Evolutionary conservation across 768 basidiomycete species (phyloP), one percentile per base, ranked within the genome.

Genomic region (Russula vinacea): DNA sequence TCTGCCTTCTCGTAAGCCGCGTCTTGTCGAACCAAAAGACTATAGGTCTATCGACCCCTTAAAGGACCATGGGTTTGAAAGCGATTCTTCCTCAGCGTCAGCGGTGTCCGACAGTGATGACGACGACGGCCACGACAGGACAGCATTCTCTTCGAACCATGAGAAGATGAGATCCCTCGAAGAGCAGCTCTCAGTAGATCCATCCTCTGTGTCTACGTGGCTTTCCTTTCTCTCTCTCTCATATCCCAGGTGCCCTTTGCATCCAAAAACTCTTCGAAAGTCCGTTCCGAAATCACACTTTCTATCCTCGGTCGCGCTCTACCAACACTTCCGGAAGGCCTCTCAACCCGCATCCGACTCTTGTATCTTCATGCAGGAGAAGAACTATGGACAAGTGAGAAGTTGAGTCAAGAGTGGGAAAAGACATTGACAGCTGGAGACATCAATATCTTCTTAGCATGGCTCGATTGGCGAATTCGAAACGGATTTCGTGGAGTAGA

Each of bases 381-480:
- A 74, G 84, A 89, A 64, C 70, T 88, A 19, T 92, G 89, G 90
- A 72, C 80, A 26, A 78, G 78, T 60, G 77, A 76, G 49, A 83
- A 84, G 73, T 69, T 87, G 19, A 59, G 70, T 26, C 76, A 77
- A 3, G 88, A 91, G 68, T 94, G 92, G 92, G 86, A 89, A 60
- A 77, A 80, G 22, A 84, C 87, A 2, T 72, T 91, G 44, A 69
- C 73, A 56, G 68, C 81, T 5, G 80, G 82, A 33, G 82, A 79
- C 40, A 73, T 80, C 32, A 82, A 85, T 42, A 78, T 92, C 29
- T 88, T 85, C 83, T 81, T 92, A 76, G 87, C 87, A 67, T 93
- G 90, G 89, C 70, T 92, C 3, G 87, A 89, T 67, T 92, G 89
- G 89, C 79, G 81, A 62, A 82, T 89, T 39, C 77, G 84, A 47